A percentile compares a stretch with the other conserved stretches of the same genome.
Evolutionary conservation across 306 rosid species (phyloP).

Genomic region (Hippophae rhamnoides): DNA sequence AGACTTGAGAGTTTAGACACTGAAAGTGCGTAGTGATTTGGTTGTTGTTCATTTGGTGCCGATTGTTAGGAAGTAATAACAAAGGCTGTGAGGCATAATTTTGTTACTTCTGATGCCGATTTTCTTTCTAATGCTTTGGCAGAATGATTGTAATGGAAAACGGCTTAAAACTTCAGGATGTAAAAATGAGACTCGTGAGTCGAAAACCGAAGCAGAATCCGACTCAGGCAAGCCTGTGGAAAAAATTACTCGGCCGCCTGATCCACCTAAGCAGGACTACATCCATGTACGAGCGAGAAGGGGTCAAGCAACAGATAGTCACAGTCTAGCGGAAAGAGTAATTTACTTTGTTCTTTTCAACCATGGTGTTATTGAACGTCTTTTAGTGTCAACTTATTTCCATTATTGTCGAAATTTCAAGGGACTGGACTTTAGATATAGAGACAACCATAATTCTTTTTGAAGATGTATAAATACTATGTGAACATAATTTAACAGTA

Average conservation of each 20-base stretch:
- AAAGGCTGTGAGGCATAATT: too few relatives aligned
- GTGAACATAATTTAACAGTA: too few relatives aligned
- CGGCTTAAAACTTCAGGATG: conserved; percentile 38
- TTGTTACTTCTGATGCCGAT: background rate
- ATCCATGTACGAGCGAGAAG: conserved; percentile 92
- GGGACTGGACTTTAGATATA: too few relatives aligned
- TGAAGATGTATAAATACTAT: too few relatives aligned
- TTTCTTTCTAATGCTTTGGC: conserved; percentile 18
- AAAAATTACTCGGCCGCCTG: conserved; percentile 35
- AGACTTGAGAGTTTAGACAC: too few relatives aligned
- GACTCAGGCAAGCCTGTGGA: conserved; percentile 72
- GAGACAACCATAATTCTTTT: background rate
- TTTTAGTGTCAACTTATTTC: too few relatives aligned
- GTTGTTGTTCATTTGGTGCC: too few relatives aligned
- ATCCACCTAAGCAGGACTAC: conserved; percentile 75
- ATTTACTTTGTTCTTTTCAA: conserved; percentile 2
- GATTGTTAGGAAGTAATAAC: too few relatives aligned
- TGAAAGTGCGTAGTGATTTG: too few relatives aligned
- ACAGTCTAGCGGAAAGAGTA: conserved; percentile 92
- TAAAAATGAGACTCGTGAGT: conserved; percentile 38
- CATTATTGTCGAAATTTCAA: too few relatives aligned
- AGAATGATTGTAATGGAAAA: conserved; percentile 54
- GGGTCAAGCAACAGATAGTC: conserved; percentile 97
- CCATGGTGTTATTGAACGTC: background rate
- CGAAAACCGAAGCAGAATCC: conserved; percentile 47